phyloP scores from a whole-genome alignment of 2,329 filamentous ascomycete genomes.

The Ceratocystis cacaofunesta region DNA sequence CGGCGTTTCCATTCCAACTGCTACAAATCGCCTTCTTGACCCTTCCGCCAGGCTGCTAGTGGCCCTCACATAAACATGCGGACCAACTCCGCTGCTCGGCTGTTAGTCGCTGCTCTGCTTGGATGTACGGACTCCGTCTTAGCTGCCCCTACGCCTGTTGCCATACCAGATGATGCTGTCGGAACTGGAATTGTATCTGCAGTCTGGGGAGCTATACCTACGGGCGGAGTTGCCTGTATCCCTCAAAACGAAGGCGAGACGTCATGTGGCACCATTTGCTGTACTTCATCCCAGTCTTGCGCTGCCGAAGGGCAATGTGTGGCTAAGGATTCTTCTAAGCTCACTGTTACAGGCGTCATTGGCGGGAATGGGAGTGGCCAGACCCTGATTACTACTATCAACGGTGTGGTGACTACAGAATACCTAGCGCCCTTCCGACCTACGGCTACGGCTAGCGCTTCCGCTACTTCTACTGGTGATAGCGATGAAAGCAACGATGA shows the following conservation, averaged over 20 bases:
- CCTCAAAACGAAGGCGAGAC: conserved; percentile 39
- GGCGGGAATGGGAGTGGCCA: conserved; percentile 22
- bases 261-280: conserved; percentile 56
- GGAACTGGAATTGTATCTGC: conserved; percentile 43
- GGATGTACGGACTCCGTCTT: conserved; percentile 7
- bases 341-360: conserved; percentile 21
- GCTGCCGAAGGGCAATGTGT: conserved; percentile 42
- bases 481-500: conserved; percentile 29
- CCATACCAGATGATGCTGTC: conserved; percentile 18
- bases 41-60: neutral
- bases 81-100: neutral
- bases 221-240: conserved; percentile 33
- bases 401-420: conserved; percentile 38
- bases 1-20: neutral
- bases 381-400: conserved; percentile 31
- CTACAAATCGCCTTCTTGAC: neutral
- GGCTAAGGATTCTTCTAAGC: conserved; percentile 31
- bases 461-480: conserved; percentile 33
- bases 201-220: conserved; percentile 30
- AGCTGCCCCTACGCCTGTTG: conserved; percentile 9
- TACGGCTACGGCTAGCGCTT: conserved; percentile 38
- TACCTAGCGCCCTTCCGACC: conserved; percentile 39
- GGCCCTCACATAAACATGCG: neutral
- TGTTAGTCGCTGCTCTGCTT: conserved; percentile 6
- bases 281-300: conserved; percentile 55